Percentiles rank a stretch among this genome's conserved stretches.
Evolutionary conservation across 768 basidiomycete genomes (phyloP).

Genomic region (Astraeus odoratus): DNA sequence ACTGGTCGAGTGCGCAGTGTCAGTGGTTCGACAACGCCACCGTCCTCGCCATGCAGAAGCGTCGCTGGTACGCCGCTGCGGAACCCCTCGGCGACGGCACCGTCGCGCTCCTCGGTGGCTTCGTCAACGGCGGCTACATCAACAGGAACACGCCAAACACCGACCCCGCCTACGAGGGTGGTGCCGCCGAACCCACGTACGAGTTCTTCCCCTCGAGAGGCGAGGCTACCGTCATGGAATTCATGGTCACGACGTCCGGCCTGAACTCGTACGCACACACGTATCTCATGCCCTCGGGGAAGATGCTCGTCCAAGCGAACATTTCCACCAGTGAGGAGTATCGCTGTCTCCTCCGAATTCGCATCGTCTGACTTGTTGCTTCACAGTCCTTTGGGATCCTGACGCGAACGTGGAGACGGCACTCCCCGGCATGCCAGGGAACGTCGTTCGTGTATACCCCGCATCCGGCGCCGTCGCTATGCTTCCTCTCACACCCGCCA

Average conservation of each 20-base stretch:
- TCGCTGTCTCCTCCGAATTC: background rate
- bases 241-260: constrained; percentile 66
- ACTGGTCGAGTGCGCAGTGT: constrained; percentile 46
- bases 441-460: constrained; percentile 79
- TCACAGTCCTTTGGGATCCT: constrained; percentile 45
- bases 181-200: constrained; percentile 72
- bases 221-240: constrained; percentile 48
- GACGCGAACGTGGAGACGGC: constrained; percentile 48
- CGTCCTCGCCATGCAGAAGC: constrained; percentile 55
- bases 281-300: constrained; percentile 67
- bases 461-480: constrained; percentile 85
- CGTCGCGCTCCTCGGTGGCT: constrained; percentile 76
- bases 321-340: constrained; percentile 27
- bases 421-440: constrained; percentile 66
- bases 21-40: constrained; percentile 68
- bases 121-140: constrained; percentile 71
- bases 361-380: background rate
- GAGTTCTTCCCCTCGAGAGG: constrained; percentile 74
- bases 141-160: constrained; percentile 67
- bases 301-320: constrained; percentile 77
- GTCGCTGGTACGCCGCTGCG: constrained; percentile 74
- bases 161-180: constrained; percentile 57
- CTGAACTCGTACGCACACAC: constrained; percentile 73
- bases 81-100: constrained; percentile 73
- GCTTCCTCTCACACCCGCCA: constrained; percentile 88